These are phyloP conservation scores for Brassica hybrid DNA, from an alignment of 441 rosid species.

Conservation along the genomic window DNA sequence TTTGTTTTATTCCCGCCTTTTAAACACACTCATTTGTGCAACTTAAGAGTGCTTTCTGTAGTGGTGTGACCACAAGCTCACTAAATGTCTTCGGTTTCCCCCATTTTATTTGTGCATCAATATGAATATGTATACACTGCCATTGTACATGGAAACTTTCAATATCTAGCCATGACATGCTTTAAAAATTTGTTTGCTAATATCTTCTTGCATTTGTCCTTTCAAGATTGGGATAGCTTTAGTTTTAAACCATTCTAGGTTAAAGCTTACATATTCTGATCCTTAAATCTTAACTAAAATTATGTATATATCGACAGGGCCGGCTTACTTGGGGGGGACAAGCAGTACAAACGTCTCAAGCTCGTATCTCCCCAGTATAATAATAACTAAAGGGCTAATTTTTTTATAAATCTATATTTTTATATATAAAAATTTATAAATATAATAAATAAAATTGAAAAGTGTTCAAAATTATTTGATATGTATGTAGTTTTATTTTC, in stretches of 20 bases:
- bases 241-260: conserved; percentile 21
- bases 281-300: background rate
- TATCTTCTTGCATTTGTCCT: conserved; percentile 32
- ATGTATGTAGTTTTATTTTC: too few relatives aligned
- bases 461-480: too few relatives aligned
- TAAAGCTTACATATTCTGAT: too few relatives aligned
- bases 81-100: conserved; percentile 34
- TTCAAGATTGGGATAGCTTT: conserved; percentile 36
- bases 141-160: conserved; percentile 37
- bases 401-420: too few relatives aligned
- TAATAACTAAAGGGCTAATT: too few relatives aligned
- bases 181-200: conserved; percentile 17
- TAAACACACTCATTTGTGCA: conserved; percentile 39
- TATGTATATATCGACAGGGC: background rate
- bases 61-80: conserved; percentile 45
- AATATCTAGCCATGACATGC: conserved; percentile 37
- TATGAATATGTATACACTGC: background rate
- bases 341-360: too few relatives aligned
- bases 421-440: too few relatives aligned
- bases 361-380: too few relatives aligned
- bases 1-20: conserved; percentile 43
- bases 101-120: conserved; percentile 19
- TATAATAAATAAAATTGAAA: too few relatives aligned
- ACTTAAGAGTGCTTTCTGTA: conserved; percentile 39
- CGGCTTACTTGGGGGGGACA: too few relatives aligned